Percentiles rank a stretch among this genome's conserved stretches.
phyloP scores from a whole-genome alignment of 257 asterid species.

The Scutellaria galericulata region DNA sequence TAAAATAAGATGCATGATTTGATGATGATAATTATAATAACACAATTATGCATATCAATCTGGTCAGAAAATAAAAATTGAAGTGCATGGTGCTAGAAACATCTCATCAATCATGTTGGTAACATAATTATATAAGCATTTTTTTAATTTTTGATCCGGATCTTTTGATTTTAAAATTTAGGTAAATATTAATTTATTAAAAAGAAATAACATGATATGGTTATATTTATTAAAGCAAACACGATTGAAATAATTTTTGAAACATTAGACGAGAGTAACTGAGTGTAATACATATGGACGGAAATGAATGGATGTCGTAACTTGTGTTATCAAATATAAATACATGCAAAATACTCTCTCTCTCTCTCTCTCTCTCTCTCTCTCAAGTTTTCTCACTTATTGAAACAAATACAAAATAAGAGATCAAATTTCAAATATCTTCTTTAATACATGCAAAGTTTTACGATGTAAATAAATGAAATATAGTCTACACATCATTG shows the following conservation, averaged over 20 bases:
- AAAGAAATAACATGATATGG: background rate
- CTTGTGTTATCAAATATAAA: background rate
- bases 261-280: background rate
- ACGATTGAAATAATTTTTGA: background rate
- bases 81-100: background rate
- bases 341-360: background rate
- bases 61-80: background rate
- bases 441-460: too few species aligned
- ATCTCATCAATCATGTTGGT: background rate
- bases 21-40: too few species aligned
- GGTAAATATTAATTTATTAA: background rate
- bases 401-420: too few species aligned
- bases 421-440: too few species aligned
- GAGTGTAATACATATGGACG: background rate
- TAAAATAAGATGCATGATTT: too few species aligned
- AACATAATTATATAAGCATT: too few species aligned
- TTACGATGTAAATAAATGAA: too few species aligned
- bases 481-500: too few species aligned
- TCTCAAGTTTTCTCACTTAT: too few species aligned
- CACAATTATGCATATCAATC: background rate
- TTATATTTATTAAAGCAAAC: background rate
- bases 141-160: background rate
- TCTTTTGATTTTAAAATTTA: conserved; percentile 20
- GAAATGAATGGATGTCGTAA: background rate
- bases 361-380: too few species aligned